A percentile compares a stretch with the other conserved stretches of the same genome.
Conservation (phyloP, 2,329 filamentous ascomycete genomes). For the Aspergillus pseudonomiae region DNA sequence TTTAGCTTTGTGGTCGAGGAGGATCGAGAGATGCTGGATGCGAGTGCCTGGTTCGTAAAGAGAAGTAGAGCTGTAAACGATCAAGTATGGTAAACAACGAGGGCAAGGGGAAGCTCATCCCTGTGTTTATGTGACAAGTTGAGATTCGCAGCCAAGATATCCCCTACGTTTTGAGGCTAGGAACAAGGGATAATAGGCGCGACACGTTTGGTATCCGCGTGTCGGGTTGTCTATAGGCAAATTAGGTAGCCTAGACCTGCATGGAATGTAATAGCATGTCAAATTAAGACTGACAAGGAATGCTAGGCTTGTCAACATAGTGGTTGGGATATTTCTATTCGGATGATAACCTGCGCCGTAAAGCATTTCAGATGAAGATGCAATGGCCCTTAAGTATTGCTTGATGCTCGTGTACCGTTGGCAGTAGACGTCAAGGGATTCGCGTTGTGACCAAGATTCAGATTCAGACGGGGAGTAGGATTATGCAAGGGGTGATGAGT, state of each 20-base stretch:
- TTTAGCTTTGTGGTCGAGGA: not conserved
- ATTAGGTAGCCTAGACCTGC: not conserved
- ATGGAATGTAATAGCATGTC: not conserved
- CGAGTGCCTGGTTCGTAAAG: not conserved
- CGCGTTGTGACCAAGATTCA: not conserved
- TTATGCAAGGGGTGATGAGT: not conserved
- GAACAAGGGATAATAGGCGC: not conserved
- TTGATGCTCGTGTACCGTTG: not conserved
- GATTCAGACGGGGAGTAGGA: not conserved
- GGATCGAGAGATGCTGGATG: not conserved
- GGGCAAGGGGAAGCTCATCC: not conserved
- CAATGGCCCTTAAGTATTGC: not conserved
- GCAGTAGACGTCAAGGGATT: not conserved
- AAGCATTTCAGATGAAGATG: not conserved
- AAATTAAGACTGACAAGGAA: not conserved
- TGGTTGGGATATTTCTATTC: not conserved
- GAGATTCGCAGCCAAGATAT: not conserved
- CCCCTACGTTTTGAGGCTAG: not conserved
- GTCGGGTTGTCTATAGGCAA: not conserved
- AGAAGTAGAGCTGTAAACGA: not conserved
- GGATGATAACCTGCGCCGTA: too few species aligned
- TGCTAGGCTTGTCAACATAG: not conserved
- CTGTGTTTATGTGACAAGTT: not conserved
- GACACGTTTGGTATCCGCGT: not conserved
- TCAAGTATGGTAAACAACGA: not conserved